Base-by-base conservation (phyloP, 345 rosid species). In the Gossypium stocksii region DNA sequence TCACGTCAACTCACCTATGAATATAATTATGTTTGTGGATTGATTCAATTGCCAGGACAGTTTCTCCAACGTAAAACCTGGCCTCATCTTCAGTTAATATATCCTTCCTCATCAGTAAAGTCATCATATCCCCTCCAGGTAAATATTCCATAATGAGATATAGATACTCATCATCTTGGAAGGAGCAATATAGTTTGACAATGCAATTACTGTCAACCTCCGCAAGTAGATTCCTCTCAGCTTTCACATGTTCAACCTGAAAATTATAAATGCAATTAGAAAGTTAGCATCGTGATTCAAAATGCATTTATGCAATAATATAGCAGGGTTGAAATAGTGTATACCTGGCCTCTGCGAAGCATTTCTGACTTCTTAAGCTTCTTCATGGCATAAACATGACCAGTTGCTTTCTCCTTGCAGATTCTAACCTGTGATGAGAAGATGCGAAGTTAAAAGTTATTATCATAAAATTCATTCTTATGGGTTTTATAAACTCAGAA, bases 91-190 rank as follows among this genome's bases (percentile, higher is more conserved):
- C 99, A 53, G 99, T 87, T 80, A 95, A 83, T 67, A 93, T 88
- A 77, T 94, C 98, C 86, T 92, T 94, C 76, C 98, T 86, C 98
- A 94, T 94, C 29, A 94, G 85, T 77, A 95, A 85, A 75, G 99
- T 95, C 99, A 95, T 95, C 98, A 95, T 90, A 90, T 95, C 99
- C 79, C 99, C 99, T 72, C 99, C 99, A 79, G 99, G 99, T 74
- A 94, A 77, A 86, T 94, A 94, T 86, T 94, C 98, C 98, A 94
- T 94, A 41, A 94, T 87, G 23, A 94, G 95, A 82, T 94, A 94
- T 48, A 94, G 80, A 80, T 83, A 94, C 76, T 91, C 98, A 45
- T 94, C 98, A 72, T 94, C 98, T 85, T 94, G 98, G 73, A 94
- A 94, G 74, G 98, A 94, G 80, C 97, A 94, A 82, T 94, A 94